phyloP scores from a whole-genome alignment of 768 basidiomycete species.

The Tricholoma flavovirens region DNA sequence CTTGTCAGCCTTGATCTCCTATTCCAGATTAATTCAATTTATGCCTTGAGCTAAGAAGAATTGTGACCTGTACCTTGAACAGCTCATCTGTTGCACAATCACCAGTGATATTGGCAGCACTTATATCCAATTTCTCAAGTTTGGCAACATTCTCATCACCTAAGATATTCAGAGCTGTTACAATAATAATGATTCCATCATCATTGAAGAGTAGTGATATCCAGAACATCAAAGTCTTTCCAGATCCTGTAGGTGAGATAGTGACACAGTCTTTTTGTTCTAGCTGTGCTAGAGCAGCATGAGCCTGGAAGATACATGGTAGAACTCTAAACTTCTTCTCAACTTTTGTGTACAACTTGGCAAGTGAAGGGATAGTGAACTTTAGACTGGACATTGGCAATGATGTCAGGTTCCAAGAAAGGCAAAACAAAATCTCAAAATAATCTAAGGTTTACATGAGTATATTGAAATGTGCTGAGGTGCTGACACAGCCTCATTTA shows the following conservation, averaged over 20 bases:
- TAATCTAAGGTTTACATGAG: background rate
- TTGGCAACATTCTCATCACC: too few species aligned
- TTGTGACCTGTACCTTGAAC: too few species aligned
- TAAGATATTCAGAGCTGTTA: background rate
- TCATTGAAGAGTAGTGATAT: too few species aligned
- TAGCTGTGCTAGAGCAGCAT: constrained; percentile 6
- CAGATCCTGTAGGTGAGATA: constrained; percentile 16
- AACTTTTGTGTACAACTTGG: constrained; percentile 3
- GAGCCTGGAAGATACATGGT: constrained; percentile 12
- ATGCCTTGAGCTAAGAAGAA: too few species aligned
- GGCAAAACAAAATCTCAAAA: background rate
- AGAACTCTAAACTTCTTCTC: constrained; percentile 10
- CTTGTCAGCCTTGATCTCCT: too few species aligned
- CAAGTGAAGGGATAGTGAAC: background rate
- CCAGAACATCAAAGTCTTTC: too few species aligned
- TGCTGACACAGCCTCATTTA: background rate
- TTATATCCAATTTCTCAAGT: too few species aligned
- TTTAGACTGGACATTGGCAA: background rate
- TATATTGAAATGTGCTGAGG: background rate
- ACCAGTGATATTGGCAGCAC: too few species aligned
- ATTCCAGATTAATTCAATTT: too few species aligned
- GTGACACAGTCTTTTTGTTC: constrained; percentile 12
- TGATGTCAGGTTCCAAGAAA: background rate
- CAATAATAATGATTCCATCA: too few species aligned
- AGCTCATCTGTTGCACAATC: too few species aligned